Evolutionary conservation across 257 asterid genomes (phyloP).

Genomic region (Solanum megistacrolobum): DNA sequence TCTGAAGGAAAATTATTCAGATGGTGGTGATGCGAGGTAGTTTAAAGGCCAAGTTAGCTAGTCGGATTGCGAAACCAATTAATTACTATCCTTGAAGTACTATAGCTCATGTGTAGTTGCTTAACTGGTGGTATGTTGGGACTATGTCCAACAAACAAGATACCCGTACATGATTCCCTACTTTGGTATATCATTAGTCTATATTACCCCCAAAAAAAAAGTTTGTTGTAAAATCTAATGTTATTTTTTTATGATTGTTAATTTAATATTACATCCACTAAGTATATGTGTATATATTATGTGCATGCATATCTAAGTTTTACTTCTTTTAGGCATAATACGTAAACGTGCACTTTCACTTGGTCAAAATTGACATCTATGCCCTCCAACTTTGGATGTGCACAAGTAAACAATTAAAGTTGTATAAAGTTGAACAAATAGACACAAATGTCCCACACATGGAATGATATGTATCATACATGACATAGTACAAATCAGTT

Average conservation of each 20-base stretch:
- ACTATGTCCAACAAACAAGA: not conserved
- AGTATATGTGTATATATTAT: not conserved
- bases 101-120: too few relatives aligned
- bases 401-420: not conserved
- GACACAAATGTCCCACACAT: not conserved
- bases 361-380: not conserved
- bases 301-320: not conserved
- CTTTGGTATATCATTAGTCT: not conserved
- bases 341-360: too few relatives aligned
- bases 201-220: not conserved
- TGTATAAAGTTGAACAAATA: not conserved
- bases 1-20: too few relatives aligned
- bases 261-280: not conserved
- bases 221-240: not conserved
- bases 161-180: not conserved
- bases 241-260: too few relatives aligned
- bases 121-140: too few relatives aligned
- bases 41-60: not conserved
- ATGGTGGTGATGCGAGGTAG: not conserved
- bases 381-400: not conserved
- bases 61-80: too few relatives aligned
- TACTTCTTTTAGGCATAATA: not conserved
- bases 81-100: too few relatives aligned
- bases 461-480: not conserved
- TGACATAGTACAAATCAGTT: too few relatives aligned